Evolutionary conservation across 352 stramenopile species (phyloP).

Genomic region (Pythium brachiatum): DNA sequence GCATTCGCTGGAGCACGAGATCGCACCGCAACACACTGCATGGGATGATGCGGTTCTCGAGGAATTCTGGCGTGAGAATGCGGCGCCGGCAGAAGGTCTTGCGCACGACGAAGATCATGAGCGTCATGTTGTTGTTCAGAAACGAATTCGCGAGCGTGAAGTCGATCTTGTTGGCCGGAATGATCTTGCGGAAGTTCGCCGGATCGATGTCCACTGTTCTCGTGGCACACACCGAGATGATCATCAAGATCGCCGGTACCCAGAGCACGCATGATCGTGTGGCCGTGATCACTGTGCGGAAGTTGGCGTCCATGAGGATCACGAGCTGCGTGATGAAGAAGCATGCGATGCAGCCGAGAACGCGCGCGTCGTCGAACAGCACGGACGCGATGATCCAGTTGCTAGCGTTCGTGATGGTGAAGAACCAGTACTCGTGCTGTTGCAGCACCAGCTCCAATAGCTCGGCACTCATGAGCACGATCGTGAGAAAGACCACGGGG

Average conservation of each 20-base stretch:
- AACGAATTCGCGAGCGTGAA: constrained; percentile 27
- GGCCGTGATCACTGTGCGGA: constrained; percentile 16
- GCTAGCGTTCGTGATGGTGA: constrained; percentile 20
- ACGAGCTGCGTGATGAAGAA: constrained; percentile 19
- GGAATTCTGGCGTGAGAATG: constrained; percentile 7
- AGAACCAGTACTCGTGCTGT: constrained; percentile 32
- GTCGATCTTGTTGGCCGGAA: constrained; percentile 20
- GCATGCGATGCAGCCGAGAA: constrained; percentile 16
- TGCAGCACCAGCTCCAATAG: constrained; percentile 12
- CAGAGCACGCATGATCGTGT: constrained; percentile 10
- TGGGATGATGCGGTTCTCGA: constrained; percentile 9
- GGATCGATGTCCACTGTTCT: constrained; percentile 22
- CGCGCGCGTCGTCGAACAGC: constrained; percentile 16
- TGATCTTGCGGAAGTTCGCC: constrained; percentile 7
- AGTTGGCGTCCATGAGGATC: constrained; percentile 28
- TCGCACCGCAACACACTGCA: constrained; percentile 13
- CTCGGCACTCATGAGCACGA: constrained; percentile 17
- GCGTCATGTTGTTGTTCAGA: constrained; percentile 24
- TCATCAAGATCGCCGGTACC: constrained; percentile 17
- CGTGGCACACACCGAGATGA: constrained; percentile 14
- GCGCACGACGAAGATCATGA: constrained; percentile 25
- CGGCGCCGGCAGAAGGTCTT: constrained; percentile 8
- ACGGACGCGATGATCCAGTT: constrained; percentile 20
- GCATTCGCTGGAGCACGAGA: constrained; percentile 19
- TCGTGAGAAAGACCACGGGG: constrained; percentile 5